Evolutionary conservation across 2,329 filamentous ascomycete species (phyloP).

Genomic region (Trichophyton rubrum): DNA sequence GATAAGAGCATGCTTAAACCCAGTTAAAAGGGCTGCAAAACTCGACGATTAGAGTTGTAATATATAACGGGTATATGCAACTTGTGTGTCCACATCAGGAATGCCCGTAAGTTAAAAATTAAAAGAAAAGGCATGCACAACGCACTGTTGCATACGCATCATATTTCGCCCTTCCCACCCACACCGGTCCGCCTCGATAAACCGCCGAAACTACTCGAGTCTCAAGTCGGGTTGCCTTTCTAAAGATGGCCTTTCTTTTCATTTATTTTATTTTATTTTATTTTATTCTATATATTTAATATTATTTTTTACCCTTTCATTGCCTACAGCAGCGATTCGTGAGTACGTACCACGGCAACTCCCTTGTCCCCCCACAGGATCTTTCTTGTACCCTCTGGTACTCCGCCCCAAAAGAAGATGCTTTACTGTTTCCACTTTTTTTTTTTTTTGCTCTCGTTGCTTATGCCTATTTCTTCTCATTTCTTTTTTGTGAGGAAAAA

Average conservation of each 20-base stretch:
- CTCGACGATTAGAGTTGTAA: background rate
- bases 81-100: background rate
- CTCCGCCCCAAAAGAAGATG: constrained; percentile 1
- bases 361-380: background rate
- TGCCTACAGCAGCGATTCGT: background rate
- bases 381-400: background rate
- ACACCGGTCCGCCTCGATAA: background rate
- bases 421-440: background rate
- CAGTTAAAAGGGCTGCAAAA: background rate
- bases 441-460: background rate
- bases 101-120: background rate
- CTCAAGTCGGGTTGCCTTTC: background rate
- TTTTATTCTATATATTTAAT: too few relatives aligned
- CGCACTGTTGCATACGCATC: constrained; percentile 2
- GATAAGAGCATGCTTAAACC: background rate
- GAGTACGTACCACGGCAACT: background rate
- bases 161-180: background rate
- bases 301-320: background rate
- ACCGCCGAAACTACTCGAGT: background rate
- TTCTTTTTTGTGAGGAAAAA: background rate
- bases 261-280: too few relatives aligned
- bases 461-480: background rate
- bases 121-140: background rate
- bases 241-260: background rate
- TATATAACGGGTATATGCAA: constrained; percentile 2